Conservation (phyloP, 31 red algal species). For the Bonnemaisonia californica region DNA sequence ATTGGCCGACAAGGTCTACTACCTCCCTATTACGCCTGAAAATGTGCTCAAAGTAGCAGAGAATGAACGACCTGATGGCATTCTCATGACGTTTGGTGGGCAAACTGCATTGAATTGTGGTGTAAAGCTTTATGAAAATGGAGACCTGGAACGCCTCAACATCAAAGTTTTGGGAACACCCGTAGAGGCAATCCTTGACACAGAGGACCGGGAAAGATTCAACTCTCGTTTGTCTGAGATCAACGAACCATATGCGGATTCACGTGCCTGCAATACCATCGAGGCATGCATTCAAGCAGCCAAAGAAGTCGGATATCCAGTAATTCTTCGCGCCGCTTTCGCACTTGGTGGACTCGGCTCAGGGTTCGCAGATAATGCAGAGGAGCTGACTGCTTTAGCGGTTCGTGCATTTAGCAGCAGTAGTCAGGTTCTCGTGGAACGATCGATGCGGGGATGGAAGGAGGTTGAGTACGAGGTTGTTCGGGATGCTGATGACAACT, state of each 20-base stretch:
- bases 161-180: conserved; percentile 92
- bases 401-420: conserved; percentile 78
- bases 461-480: conserved; percentile 99
- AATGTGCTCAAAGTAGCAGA: conserved; percentile 90
- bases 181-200: conserved; percentile 88
- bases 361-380: conserved; percentile 89
- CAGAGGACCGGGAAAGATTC: conserved; percentile 95
- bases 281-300: conserved; percentile 78
- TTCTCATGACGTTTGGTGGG: conserved; percentile 93
- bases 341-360: conserved; percentile 96
- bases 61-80: conserved; percentile 94
- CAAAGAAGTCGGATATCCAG: conserved; percentile 93
- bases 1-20: conserved; percentile 96
- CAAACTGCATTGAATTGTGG: conserved; percentile 99
- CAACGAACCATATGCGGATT: conserved; percentile 81
- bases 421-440: conserved; percentile 91
- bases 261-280: conserved; percentile 61
- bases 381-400: conserved; percentile 65
- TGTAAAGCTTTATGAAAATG: conserved; percentile 76
- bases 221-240: conserved; percentile 89
- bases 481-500: conserved; percentile 94
- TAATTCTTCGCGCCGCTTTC: conserved; percentile 95
- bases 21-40: conserved; percentile 90
- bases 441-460: conserved; percentile 97
- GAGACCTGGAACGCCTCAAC: conserved; percentile 62